Evolutionary conservation across 176 grass and related monocot genomes (phyloP), one percentile per base, ranked within the genome.

Genomic region (Zoysia pacifica): DNA sequence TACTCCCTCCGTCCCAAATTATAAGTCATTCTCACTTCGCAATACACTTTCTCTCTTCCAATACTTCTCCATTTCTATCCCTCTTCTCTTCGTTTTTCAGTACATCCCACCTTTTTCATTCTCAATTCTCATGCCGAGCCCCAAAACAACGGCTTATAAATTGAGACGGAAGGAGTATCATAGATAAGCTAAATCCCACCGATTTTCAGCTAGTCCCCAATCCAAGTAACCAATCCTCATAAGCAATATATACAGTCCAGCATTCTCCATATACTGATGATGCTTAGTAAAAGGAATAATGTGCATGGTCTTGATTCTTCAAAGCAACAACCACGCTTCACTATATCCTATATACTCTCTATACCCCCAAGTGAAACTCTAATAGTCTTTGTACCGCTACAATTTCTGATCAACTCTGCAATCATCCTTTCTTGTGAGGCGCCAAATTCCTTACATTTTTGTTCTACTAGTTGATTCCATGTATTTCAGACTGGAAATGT

Each of bases 301-400:
- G n/a, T 61, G 47, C 42, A 48, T 60, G 43, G 42, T 18, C 1
- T 11, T 61, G 9, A 49, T 81, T 19, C 54, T 38, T 12, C 52
- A 81, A 46, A 66, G 52, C 15, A 71, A 39, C 54, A 44, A 72
- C 12, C 68, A 63, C 10, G 60, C 12, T 72, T 62, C 6, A 52
- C 45, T 19, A 28, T 28, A 28, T 28, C 28, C 28, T 28, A 28
- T 28, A 13, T 63, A 62, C 5, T 3, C 20, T 39, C 9, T 59
- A 66, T 13, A 66, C 39, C 39, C 43, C 64, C 35, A 50, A 37
- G 1, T 41, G 36, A 54, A 55, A 11, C 7, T 51, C 58, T 11
- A 70, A 28, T 48, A 12, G 45, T 2, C 46, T 70, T 53, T 47
- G 48, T 6, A 15, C 18, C 43, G 69, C 79, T 41, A 72, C 43